These are phyloP conservation scores for Coniosporium tulheliwenetii DNA, from an alignment of 2,329 filamentous ascomycete species.

Conservation along the genomic window DNA sequence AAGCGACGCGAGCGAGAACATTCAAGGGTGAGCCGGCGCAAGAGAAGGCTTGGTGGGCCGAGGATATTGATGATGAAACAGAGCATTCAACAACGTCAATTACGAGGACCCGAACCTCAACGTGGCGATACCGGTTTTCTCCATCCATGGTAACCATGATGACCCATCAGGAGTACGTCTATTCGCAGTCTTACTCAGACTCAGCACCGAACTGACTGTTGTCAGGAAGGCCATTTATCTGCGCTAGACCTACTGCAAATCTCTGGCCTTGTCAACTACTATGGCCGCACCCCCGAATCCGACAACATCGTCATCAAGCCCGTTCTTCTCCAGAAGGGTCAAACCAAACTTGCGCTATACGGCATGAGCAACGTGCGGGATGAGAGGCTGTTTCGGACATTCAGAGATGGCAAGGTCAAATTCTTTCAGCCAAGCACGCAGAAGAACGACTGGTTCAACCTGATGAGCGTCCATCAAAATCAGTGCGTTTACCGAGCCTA, in stretches of 20 bases:
- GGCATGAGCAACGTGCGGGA: conserved; percentile 93
- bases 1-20: conserved; percentile 82
- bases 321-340: conserved; percentile 80
- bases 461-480: conserved; percentile 92
- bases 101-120: conserved; percentile 98
- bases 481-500: conserved; percentile 31
- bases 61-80: conserved; percentile 5
- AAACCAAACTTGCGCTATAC: conserved; percentile 83
- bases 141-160: conserved; percentile 96
- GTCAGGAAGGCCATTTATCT: conserved; percentile 66
- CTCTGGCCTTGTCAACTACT: conserved; percentile 88
- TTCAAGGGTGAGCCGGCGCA: conserved; percentile 42
- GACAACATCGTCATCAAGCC: conserved; percentile 91
- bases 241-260: conserved; percentile 84
- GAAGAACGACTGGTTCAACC: conserved; percentile 84
- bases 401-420: conserved; percentile 81
- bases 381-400: conserved; percentile 86
- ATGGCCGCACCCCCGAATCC: conserved; percentile 76
- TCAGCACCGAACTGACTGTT: neutral
- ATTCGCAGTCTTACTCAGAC: too few relatives aligned
- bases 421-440: conserved; percentile 77
- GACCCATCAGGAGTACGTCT: conserved; percentile 63
- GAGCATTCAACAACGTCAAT: conserved; percentile 82
- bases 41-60: too few relatives aligned
- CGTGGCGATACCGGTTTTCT: conserved; percentile 91